Evolutionary conservation across 2,329 filamentous ascomycete genomes (phyloP).

Genomic region (Cladosporium austrohemisphaericum): DNA sequence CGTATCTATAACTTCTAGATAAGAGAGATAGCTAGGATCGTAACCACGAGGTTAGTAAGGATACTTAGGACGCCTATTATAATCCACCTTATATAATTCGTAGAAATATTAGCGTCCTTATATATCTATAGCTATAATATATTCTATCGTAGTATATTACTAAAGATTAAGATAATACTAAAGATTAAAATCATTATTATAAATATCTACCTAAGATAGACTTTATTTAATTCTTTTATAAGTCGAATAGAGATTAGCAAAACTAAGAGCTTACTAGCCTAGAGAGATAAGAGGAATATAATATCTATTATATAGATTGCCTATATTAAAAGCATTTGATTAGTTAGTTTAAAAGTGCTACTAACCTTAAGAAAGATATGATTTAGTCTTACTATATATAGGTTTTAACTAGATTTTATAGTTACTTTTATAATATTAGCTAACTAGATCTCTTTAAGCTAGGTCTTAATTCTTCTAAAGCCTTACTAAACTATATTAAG

Average conservation of each 20-base stretch:
- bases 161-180: neutral
- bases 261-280: constrained; percentile 18
- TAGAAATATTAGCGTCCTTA: neutral
- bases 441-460: neutral
- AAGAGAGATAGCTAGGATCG: constrained; percentile 11
- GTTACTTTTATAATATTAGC: neutral
- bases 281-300: constrained; percentile 16
- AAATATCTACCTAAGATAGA: constrained; percentile 3
- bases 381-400: no score
- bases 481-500: neutral
- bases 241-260: constrained; percentile 16
- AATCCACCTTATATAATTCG: neutral
- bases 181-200: neutral
- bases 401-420: neutral
- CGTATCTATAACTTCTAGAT: constrained; percentile 19
- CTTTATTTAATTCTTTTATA: constrained; percentile 3
- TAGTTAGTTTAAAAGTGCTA: neutral
- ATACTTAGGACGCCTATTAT: constrained; percentile 6
- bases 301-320: constrained; percentile 17
- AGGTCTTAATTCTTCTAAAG: neutral
- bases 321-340: neutral
- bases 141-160: neutral
- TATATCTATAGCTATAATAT: constrained; percentile 9
- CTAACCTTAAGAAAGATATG: no score
- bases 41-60: constrained; percentile 10